A percentile compares a stretch with the other conserved stretches of the same genome.
Conservation (phyloP, 129 eudicot genomes). For the Heracleum sosnowskyi region DNA sequence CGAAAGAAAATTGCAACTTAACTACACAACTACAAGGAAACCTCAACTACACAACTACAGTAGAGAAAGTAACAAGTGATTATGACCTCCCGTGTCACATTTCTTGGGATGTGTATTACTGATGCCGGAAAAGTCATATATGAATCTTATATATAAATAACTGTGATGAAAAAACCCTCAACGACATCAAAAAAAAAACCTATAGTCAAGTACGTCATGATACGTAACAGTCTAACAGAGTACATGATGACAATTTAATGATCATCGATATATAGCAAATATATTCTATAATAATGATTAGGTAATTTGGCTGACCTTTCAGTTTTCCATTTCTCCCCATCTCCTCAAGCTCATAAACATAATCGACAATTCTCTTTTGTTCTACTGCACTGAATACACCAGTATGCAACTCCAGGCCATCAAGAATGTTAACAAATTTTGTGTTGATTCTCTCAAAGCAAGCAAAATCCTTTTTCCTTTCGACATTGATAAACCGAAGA, state of each 20-base stretch:
- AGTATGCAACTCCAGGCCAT: slow-evolving; percentile 86
- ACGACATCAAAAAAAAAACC: neutral
- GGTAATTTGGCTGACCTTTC: slow-evolving; percentile 42
- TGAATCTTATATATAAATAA: neutral
- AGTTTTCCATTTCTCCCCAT: slow-evolving; percentile 59
- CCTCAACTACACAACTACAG: neutral
- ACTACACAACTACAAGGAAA: neutral
- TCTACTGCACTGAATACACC: slow-evolving; percentile 83
- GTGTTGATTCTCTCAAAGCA: slow-evolving; percentile 75
- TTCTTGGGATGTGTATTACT: neutral
- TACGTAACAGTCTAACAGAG: too few relatives aligned
- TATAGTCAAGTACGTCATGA: neutral
- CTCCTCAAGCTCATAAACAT: slow-evolving; percentile 60
- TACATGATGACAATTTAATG: neutral
- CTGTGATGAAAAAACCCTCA: neutral
- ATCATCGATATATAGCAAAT: neutral
- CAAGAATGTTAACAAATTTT: slow-evolving; percentile 57
- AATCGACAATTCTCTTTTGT: slow-evolving; percentile 67
- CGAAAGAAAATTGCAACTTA: neutral
- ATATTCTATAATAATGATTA: neutral
- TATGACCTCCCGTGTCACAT: neutral
- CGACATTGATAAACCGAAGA: slow-evolving; percentile 51
- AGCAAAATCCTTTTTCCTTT: slow-evolving; percentile 61
- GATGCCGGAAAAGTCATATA: neutral
- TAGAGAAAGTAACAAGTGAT: neutral